Conservation (phyloP, 768 basidiomycete species). For the Hirschioporus abietinus region DNA sequence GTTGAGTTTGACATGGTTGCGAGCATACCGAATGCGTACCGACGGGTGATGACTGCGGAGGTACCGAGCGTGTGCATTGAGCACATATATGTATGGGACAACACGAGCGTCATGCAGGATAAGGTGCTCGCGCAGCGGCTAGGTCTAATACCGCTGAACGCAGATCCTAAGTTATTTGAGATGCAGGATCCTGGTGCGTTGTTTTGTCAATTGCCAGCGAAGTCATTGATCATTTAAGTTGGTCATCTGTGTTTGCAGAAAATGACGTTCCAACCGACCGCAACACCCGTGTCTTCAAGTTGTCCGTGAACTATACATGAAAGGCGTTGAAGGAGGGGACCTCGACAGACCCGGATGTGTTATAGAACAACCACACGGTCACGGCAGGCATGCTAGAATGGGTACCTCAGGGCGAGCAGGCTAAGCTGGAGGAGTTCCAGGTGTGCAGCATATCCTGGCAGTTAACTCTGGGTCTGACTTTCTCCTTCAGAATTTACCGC, state of each 20-base stretch:
- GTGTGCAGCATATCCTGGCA: slow-evolving; percentile 19
- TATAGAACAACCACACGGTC: slow-evolving; percentile 71
- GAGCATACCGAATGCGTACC: slow-evolving; percentile 90
- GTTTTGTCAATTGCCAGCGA: background rate
- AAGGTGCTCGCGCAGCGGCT: slow-evolving; percentile 92
- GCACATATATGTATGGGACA: slow-evolving; percentile 88
- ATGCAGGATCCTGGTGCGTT: slow-evolving; percentile 27
- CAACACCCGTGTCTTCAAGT: slow-evolving; percentile 86
- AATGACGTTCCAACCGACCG: slow-evolving; percentile 74
- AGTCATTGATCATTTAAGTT: background rate
- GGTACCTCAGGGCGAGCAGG: slow-evolving; percentile 81
- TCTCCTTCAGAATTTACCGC: background rate
- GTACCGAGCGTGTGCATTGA: slow-evolving; percentile 91
- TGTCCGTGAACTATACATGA: slow-evolving; percentile 63
- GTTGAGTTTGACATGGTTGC: slow-evolving; percentile 95
- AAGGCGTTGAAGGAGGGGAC: slow-evolving; percentile 34
- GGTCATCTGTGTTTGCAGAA: no score
- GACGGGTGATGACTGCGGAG: slow-evolving; percentile 92
- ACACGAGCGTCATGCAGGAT: slow-evolving; percentile 90
- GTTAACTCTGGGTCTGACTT: background rate
- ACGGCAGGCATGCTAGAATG: slow-evolving; percentile 65
- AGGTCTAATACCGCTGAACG: slow-evolving; percentile 83
- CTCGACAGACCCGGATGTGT: slow-evolving; percentile 47
- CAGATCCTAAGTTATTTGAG: slow-evolving; percentile 75
- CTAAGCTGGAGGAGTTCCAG: slow-evolving; percentile 39